Evolutionary conservation across 2,329 filamentous ascomycete genomes (phyloP), one percentile per base, ranked within the genome.

Genomic region (Xylaria polymorpha): DNA sequence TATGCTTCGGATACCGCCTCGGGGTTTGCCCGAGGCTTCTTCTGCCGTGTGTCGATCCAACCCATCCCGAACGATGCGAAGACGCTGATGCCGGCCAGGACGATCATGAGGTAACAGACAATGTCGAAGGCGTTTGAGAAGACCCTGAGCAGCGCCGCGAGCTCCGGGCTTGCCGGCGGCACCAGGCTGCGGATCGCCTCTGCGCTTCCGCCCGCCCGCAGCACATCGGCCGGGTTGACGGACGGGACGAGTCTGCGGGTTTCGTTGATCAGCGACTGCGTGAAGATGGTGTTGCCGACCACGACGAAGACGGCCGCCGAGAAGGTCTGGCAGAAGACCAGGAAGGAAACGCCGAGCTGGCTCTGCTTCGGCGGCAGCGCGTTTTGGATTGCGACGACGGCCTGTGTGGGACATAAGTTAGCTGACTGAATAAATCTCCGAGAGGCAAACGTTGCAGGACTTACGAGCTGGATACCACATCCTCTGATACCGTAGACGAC

Each of bases 301-400:
- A 78, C 76, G 35, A 77, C 65, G 41, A 76, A 76, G 22, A 77
- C 68, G 0, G 77, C 75, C 22, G 71, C 61, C 7, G 66, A 63
- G 55, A 77, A 74, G 43, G 77, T 78, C 66, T 78, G 74, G 59
- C 70, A 72, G 56, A 79, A 79, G 10, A 78, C 72, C 8, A 77
- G 56, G 64, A 78, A 75, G n/a, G 75, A 74, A 14, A 75, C 65
- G 14, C 74, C 76, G 3, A 75, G 46, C 5, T 77, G 72, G 39
- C 75, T 74, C 61, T 78, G 72, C n/a, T 68, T 55, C 1, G 71
- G 68, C 1, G 73, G 69, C 4, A 79, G 67, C 10, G 72, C 71
- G 53, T 77, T 75, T 61, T 79, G 77, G 8, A 78, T 68, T 14
- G 77, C 76, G 8, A 78, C 61, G 15, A 79, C 18, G 25, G 58